phyloP scores from a whole-genome alignment of 495 filamentous ascomycete species.

The Hypoxylon perforatum region DNA sequence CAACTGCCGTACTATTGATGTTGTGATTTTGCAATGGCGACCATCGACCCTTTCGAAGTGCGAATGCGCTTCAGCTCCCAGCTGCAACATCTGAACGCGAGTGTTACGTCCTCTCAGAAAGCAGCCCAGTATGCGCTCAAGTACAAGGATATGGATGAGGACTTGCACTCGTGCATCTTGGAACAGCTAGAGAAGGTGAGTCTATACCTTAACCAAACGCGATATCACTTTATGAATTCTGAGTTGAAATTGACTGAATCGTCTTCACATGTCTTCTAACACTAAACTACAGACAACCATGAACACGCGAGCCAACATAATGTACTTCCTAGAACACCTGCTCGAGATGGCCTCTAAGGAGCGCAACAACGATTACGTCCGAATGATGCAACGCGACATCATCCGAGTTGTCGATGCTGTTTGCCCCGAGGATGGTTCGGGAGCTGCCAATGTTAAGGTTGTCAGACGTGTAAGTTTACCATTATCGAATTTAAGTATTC shows the following conservation, averaged over 20 bases:
- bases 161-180: conserved; percentile 94
- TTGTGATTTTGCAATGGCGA: conserved; percentile 68
- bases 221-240: not conserved
- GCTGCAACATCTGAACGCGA: conserved; percentile 88
- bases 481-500: not conserved
- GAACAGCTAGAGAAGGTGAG: conserved; percentile 89
- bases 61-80: conserved; percentile 94
- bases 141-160: conserved; percentile 91
- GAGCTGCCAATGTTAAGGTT: conserved; percentile 93
- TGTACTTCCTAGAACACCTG: conserved; percentile 98
- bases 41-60: conserved; percentile 97
- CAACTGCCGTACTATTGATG: too few species aligned
- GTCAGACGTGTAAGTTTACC: conserved; percentile 71
- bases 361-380: conserved; percentile 78
- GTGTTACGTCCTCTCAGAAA: conserved; percentile 87
- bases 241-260: not conserved
- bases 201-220: not conserved
- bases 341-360: conserved; percentile 86
- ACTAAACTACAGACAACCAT: conserved; percentile 74
- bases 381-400: conserved; percentile 95
- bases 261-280: not conserved
- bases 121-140: conserved; percentile 94
- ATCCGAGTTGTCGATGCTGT: conserved; percentile 88
- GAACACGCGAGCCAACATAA: conserved; percentile 97
- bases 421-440: conserved; percentile 86